Evolutionary conservation across 306 rosid genomes (phyloP), one percentile per base, ranked within the genome.

Genomic region (Coriaria nepalensis): DNA sequence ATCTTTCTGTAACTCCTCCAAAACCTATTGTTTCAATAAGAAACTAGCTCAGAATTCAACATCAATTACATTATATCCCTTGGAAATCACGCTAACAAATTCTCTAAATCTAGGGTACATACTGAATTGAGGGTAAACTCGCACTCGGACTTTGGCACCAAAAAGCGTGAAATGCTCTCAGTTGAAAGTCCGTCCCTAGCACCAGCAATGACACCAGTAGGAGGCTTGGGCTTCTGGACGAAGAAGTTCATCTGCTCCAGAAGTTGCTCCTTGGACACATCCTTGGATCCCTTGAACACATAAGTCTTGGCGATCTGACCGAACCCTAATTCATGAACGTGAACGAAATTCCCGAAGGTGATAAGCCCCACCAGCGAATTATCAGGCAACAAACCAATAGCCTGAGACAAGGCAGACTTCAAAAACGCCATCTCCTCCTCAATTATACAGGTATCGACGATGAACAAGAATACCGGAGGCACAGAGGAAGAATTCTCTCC

Each of bases 1-100:
- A 70, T 90, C 98, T 62, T 71, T 90, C 83, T 85, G 98, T 53
- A 90, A 35, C 87, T 90, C 98, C 69, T 90, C 95, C 71, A 90
- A 62, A 66, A 81, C 77, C 95, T 85, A 69, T 37, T 43, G 50
- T 45, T 47, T 32, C 45, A 33, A 32, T 8, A 40, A 40, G 11
- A 39, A 33, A 33, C 39, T 43, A 20, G 29, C 49, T 32, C 49
- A 15, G n/a, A 44, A 5, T 11, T 57, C 53, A 57, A 47, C 10
- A 45, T 38, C 44, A 37, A 38, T 57, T 45, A 36, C 14, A 57
- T 33, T 35, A 13, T 13, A 5, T 45, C 47, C 46, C 6, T 29
- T 36, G 38, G 20, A 35, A 43, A 41, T 53, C 41, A 43, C 36
- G 8, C 43, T 35, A 20, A 37, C 37, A 33, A 46, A 20, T 20